phyloP scores from a whole-genome alignment of 179 eudicot genomes.

The Patellifolia procumbens region DNA sequence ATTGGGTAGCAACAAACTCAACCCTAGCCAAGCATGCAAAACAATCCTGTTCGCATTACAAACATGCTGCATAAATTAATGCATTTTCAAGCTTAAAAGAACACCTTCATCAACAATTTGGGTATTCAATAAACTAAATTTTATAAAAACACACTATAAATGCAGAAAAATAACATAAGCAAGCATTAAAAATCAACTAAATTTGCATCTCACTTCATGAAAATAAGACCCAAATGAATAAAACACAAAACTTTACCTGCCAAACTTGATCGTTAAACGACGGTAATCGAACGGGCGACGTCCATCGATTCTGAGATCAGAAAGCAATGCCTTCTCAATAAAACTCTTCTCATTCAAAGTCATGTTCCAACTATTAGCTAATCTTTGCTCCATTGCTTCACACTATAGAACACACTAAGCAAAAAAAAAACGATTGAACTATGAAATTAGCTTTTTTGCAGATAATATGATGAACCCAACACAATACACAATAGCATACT shows the following conservation, averaged over 20 bases:
- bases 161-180: background rate
- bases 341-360: slow-evolving; percentile 83
- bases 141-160: background rate
- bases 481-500: no score
- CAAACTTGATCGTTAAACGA: slow-evolving; percentile 67
- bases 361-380: slow-evolving; percentile 72
- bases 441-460: background rate
- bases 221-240: background rate
- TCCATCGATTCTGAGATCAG: slow-evolving; percentile 82
- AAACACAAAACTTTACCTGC: slow-evolving; percentile 46
- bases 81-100: no score
- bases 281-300: slow-evolving; percentile 79
- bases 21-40: no score
- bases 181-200: background rate
- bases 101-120: no score
- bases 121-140: background rate
- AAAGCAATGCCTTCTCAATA: slow-evolving; percentile 64
- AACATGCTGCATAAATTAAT: no score
- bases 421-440: background rate
- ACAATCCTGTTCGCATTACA: no score
- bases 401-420: slow-evolving; percentile 11
- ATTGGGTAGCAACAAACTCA: no score
- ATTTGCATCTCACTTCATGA: background rate
- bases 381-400: slow-evolving; percentile 71
- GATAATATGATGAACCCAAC: no score